Conservation (phyloP, 1,284 basidiomycete species). For the Irpex lacteus region DNA sequence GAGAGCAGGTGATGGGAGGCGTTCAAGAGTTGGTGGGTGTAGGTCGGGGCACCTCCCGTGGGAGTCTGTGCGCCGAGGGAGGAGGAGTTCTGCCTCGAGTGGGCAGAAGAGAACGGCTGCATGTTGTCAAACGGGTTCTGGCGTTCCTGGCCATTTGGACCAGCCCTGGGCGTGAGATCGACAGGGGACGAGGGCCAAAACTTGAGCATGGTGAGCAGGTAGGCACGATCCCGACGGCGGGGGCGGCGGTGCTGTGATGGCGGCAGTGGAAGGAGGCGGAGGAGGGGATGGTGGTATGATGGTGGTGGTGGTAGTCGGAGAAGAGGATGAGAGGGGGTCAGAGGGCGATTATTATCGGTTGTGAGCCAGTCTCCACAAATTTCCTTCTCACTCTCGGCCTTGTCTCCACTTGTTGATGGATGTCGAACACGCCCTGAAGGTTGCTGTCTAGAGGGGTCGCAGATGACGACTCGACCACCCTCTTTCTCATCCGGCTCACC, state of each 20-base stretch:
- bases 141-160: constrained; percentile 48
- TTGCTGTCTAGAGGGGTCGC: background rate
- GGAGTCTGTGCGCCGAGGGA: constrained; percentile 14
- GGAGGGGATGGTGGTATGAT: background rate
- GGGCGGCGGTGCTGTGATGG: constrained; percentile 9
- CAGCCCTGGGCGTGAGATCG: constrained; percentile 72
- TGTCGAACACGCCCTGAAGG: background rate
- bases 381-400: constrained; percentile 2
- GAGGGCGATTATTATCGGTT: background rate
- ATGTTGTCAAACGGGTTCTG: constrained; percentile 68
- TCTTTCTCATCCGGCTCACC: background rate
- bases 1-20: constrained; percentile 27
- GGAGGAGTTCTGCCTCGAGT: constrained; percentile 8
- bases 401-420: background rate
- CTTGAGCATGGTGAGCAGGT: constrained; percentile 51
- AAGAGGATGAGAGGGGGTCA: background rate
- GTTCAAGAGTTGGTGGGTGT: constrained; percentile 41
- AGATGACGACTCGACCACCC: background rate
- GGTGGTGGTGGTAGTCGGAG: background rate
- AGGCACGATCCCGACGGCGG: background rate
- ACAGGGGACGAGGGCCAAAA: constrained; percentile 65
- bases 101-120: constrained; percentile 25
- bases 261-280: constrained; percentile 4
- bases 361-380: background rate
- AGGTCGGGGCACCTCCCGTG: constrained; percentile 23